phyloP scores from a whole-genome alignment of 2,329 filamentous ascomycete genomes.

The Aspergillus novoparasiticus region DNA sequence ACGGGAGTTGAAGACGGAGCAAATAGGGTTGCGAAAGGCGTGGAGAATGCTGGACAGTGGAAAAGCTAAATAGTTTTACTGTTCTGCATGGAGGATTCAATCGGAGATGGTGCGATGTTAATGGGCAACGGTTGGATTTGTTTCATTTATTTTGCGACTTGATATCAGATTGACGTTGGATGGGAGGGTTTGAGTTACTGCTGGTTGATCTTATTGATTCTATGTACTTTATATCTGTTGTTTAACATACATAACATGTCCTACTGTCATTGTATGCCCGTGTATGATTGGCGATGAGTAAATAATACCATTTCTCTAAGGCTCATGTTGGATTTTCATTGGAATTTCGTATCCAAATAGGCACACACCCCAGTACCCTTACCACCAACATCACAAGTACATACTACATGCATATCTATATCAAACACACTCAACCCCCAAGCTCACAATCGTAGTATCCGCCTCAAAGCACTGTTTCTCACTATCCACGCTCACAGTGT shows the following conservation, averaged over 20 bases:
- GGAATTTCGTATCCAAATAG: neutral
- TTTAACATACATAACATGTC: neutral
- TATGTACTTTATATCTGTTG: neutral
- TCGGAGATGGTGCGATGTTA: neutral
- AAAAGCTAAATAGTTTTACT: slow-evolving; percentile 13
- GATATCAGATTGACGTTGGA: neutral
- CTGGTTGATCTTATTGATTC: neutral
- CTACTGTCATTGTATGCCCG: accelerated
- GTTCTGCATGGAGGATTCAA: neutral
- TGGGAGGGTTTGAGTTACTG: neutral
- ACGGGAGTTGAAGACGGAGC: slow-evolving; percentile 57
- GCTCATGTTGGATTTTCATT: neutral
- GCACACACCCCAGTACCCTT: too few relatives aligned
- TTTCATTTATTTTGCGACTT: neutral
- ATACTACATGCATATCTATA: neutral
- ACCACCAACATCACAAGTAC: neutral
- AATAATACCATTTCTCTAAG: neutral
- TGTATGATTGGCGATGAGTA: neutral
- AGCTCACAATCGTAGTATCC: neutral
- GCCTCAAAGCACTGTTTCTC: neutral
- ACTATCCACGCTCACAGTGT: neutral
- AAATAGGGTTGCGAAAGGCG: slow-evolving; percentile 54
- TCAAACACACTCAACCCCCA: neutral
- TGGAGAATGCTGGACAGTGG: slow-evolving; percentile 63
- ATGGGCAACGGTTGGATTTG: neutral